These are phyloP conservation scores for Wakefieldia striispora DNA, from an alignment of 768 basidiomycete species.

Conservation along the genomic window DNA sequence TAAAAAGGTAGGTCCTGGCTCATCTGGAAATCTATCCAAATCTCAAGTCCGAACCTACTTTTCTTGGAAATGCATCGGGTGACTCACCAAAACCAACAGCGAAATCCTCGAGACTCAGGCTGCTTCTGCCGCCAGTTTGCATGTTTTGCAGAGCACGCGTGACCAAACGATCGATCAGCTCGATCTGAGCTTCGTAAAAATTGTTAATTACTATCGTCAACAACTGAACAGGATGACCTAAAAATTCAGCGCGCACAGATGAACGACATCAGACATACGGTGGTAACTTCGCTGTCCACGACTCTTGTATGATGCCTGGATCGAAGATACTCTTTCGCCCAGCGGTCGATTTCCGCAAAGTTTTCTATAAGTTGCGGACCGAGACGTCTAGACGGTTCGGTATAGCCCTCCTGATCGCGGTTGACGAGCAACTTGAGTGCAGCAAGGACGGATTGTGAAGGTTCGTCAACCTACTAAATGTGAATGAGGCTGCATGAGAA, in stretches of 20 bases:
- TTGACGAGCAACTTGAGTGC: conserved; percentile 29
- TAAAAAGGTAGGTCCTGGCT: conserved; percentile 31
- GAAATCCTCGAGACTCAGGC: conserved; percentile 24
- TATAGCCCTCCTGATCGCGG: conserved; percentile 14
- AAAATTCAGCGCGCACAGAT: background rate
- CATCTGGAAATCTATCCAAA: conserved; percentile 25
- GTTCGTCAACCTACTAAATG: conserved; percentile 22
- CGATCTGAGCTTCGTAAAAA: conserved; percentile 30
- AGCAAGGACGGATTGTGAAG: conserved; percentile 23
- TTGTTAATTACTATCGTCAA: conserved; percentile 29
- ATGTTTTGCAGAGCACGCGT: conserved; percentile 25
- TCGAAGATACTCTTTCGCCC: conserved; percentile 30
- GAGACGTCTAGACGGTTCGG: conserved; percentile 18
- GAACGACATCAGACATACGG: conserved; percentile 13
- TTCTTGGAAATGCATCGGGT: background rate
- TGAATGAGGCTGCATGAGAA: background rate
- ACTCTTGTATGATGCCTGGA: conserved; percentile 12
- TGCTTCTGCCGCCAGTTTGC: conserved; percentile 14
- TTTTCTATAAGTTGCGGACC: conserved; percentile 33
- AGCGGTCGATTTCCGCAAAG: conserved; percentile 27
- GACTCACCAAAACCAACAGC: conserved; percentile 30
- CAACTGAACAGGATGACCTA: conserved; percentile 12
- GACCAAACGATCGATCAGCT: conserved; percentile 27
- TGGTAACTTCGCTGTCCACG: conserved; percentile 17
- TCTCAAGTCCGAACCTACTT: background rate